Percentiles rank a stretch among this genome's conserved stretches.
Evolutionary conservation across 2,329 filamentous ascomycete genomes (phyloP).

Genomic region (Bipolaris cookei): DNA sequence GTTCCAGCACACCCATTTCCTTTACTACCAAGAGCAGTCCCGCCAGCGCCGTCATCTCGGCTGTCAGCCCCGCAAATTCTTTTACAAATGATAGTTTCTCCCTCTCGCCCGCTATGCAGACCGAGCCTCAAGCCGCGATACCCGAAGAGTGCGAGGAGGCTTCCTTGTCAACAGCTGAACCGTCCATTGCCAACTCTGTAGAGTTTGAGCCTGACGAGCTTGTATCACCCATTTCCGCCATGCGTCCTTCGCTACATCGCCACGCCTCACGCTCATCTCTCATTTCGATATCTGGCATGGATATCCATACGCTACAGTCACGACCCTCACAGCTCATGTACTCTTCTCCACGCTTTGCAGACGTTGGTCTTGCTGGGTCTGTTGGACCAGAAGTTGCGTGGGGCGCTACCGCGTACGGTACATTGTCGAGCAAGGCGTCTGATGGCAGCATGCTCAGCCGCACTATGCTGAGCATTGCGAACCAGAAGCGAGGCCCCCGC

Average conservation of each 20-base stretch:
- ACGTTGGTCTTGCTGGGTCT: slow-evolving; percentile 52
- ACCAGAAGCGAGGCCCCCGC: slow-evolving; percentile 33
- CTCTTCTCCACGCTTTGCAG: slow-evolving; percentile 58
- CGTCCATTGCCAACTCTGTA: slow-evolving; percentile 31
- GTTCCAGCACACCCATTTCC: slow-evolving; percentile 42
- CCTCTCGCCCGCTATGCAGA: slow-evolving; percentile 33
- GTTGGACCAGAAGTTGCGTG: slow-evolving; percentile 53
- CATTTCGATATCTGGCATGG: slow-evolving; percentile 83
- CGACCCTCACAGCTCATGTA: slow-evolving; percentile 76
- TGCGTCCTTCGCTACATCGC: slow-evolving; percentile 63
- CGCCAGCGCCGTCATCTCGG: slow-evolving; percentile 41
- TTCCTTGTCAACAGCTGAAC: slow-evolving; percentile 18
- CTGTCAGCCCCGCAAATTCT: slow-evolving; percentile 41
- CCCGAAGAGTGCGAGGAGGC: slow-evolving; percentile 46
- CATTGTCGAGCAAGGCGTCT: slow-evolving; percentile 56
- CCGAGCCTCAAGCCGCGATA: slow-evolving; percentile 40
- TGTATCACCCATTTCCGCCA: slow-evolving; percentile 38
- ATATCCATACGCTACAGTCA: slow-evolving; percentile 81
- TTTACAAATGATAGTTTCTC: slow-evolving; percentile 40
- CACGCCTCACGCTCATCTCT: slow-evolving; percentile 85
- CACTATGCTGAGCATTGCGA: slow-evolving; percentile 51
- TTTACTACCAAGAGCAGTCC: slow-evolving; percentile 45
- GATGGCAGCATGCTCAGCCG: slow-evolving; percentile 63
- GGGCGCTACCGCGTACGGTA: slow-evolving; percentile 56
- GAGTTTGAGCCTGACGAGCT: slow-evolving; percentile 40